Conservation (phyloP, 2,329 filamentous ascomycete species). For the Apiospora sp. region DNA sequence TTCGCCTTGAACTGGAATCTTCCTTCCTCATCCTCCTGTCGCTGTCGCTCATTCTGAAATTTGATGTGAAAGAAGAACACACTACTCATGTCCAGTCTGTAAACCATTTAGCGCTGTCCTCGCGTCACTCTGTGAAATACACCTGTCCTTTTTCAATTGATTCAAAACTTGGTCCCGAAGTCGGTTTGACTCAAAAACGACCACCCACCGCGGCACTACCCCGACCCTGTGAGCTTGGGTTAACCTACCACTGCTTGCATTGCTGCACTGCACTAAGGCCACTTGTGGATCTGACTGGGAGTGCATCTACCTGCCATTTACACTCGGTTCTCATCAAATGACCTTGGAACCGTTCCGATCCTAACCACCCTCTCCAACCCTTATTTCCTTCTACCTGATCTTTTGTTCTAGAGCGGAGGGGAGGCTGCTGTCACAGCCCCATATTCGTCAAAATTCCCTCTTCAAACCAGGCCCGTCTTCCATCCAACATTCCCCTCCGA, state of each 20-base stretch:
- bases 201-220: not conserved
- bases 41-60: slow-evolving; percentile 1
- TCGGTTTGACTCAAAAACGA: slow-evolving; percentile 8
- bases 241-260: not conserved
- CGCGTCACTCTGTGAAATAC: not conserved
- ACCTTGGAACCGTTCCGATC: slow-evolving; percentile 21
- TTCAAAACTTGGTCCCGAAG: not conserved
- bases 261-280: not conserved
- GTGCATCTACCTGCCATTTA: too few relatives aligned
- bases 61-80: not conserved
- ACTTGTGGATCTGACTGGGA: too few relatives aligned
- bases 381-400: not conserved
- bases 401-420: slow-evolving; percentile 54
- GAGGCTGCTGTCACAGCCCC: slow-evolving; percentile 83
- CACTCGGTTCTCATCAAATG: not conserved
- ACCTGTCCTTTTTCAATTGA: not conserved
- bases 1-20: not conserved
- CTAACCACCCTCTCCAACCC: slow-evolving; percentile 16
- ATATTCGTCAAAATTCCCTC: slow-evolving; percentile 85
- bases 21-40: not conserved
- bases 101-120: not conserved
- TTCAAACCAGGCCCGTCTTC: slow-evolving; percentile 71
- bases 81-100: slow-evolving; percentile 13
- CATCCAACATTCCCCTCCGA: slow-evolving; percentile 88
- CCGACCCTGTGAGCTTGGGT: not conserved